Conservation (phyloP, 306 rosid species). For the Corylus heterophylla region DNA sequence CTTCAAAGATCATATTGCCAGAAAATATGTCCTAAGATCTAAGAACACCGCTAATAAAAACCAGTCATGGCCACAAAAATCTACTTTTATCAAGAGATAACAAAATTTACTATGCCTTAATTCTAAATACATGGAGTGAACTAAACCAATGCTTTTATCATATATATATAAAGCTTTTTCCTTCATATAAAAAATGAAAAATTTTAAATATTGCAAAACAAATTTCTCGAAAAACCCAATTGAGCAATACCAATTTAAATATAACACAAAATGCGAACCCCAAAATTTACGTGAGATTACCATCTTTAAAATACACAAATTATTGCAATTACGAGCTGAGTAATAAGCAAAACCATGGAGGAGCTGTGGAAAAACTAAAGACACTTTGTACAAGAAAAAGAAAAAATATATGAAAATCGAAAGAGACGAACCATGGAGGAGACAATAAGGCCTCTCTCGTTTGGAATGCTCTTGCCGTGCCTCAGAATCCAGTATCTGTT, state of each 20-base stretch:
- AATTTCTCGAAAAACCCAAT: background rate
- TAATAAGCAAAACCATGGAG: too few species aligned
- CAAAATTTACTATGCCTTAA: background rate
- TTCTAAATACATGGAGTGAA: background rate
- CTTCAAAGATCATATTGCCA: background rate
- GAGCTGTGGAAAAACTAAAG: background rate
- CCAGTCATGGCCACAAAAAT: background rate
- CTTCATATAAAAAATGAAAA: background rate
- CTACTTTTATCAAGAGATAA: background rate
- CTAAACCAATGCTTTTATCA: background rate
- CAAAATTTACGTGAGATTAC: background rate
- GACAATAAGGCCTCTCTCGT: slow-evolving; percentile 76
- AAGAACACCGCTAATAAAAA: background rate
- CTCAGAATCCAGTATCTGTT: slow-evolving; percentile 80
- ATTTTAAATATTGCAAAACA: background rate
- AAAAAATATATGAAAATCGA: background rate
- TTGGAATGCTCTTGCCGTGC: slow-evolving; percentile 94
- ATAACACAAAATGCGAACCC: background rate
- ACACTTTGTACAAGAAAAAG: background rate
- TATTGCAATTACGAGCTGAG: background rate
- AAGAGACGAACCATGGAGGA: slow-evolving; percentile 57
- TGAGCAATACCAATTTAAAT: background rate
- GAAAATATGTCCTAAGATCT: background rate
- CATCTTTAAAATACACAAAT: background rate
- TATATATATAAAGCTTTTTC: background rate